Base-by-base conservation (phyloP, 768 basidiomycete species). In the Mycena kentingensis region DNA sequence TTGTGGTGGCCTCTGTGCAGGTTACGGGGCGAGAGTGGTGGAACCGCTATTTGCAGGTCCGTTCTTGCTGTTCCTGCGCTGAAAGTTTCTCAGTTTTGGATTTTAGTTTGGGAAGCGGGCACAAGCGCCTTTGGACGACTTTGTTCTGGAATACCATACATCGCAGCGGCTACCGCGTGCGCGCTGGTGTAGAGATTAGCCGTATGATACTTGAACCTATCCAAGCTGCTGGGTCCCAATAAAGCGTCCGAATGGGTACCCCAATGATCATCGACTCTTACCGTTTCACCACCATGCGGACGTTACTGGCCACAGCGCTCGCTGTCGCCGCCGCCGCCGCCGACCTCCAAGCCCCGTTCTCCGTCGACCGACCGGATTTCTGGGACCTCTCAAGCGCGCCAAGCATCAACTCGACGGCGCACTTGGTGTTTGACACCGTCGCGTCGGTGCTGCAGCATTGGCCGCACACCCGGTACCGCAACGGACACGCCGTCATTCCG, bases 391-490 rank as follows among this genome's bases (percentile, higher is more conserved):
- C n/a, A n/a, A n/a, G n/a, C n/a, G n/a, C n/a, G 10, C 50, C 50
- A 6, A 21, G 32, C 18, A 28, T 19, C 11, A 52, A 52, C 21
- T 19, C 34, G 19, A 52, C 21, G 45, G 50, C 19, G 34, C 49
- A 52, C 6, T 45, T 46, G 16, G 27, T 52, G 4, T 52, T 52
- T 13, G 51, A 52, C 34, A 43, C 34, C 24, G 59, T 62, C 6
- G 50, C 39, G 36, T 56, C 47, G 52, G 50, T 37, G 0, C 61
- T 69, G 27, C 69, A 70, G 39, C 69, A 65, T 48, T 70, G 68
- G 69, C 64, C 69, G 10, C 67, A 70, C 31, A 70, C 68, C 0
- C 68, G 69, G 3, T 68, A 71, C 56, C 63, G 69, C 44, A 69
- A 69, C 16, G 62, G 64, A n/a, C 64, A 65, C 35, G 62, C 26